phyloP scores from a whole-genome alignment of 768 basidiomycete species.

The Neoboletus brunneissimus region DNA sequence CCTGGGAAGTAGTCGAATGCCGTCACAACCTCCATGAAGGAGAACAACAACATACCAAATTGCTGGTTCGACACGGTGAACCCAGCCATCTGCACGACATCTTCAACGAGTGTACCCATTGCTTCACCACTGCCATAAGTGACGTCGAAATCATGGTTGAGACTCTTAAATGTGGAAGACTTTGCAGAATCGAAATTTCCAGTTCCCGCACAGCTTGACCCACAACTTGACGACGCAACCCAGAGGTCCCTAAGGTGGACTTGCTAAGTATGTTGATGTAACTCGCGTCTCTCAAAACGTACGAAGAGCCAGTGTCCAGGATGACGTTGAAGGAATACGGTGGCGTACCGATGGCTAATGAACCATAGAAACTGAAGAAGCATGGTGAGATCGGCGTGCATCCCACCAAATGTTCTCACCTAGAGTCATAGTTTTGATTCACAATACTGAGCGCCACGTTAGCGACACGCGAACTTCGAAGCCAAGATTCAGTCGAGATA shows the following conservation, averaged over 20 bases:
- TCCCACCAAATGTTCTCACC: slow-evolving; percentile 32
- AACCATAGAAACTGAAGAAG: slow-evolving; percentile 32
- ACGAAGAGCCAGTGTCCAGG: slow-evolving; percentile 50
- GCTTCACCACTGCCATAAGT: slow-evolving; percentile 48
- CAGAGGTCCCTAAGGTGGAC: slow-evolving; percentile 46
- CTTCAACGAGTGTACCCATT: slow-evolving; percentile 45
- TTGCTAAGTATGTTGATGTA: not conserved
- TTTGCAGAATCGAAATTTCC: slow-evolving; percentile 33
- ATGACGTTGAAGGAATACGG: slow-evolving; percentile 45
- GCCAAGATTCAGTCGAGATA: not conserved
- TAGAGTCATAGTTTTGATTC: slow-evolving; percentile 64
- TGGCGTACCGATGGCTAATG: slow-evolving; percentile 44
- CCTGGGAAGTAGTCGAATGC: slow-evolving; percentile 38
- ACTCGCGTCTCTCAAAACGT: slow-evolving; percentile 6
- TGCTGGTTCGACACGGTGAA: slow-evolving; percentile 56
- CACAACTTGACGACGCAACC: slow-evolving; percentile 40
- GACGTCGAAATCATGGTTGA: slow-evolving; percentile 35
- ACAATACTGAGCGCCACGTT: slow-evolving; percentile 42
- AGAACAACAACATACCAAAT: slow-evolving; percentile 44
- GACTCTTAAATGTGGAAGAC: slow-evolving; percentile 36
- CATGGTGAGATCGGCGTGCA: not conserved
- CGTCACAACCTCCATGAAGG: not conserved
- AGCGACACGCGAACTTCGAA: not conserved
- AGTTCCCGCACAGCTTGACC: slow-evolving; percentile 32
- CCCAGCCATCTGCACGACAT: slow-evolving; percentile 70